A percentile compares a stretch with the other conserved stretches of the same genome.
Conservation (phyloP, 225 moss, liverwort and hornwort species). For the Lunularia cruciata region DNA sequence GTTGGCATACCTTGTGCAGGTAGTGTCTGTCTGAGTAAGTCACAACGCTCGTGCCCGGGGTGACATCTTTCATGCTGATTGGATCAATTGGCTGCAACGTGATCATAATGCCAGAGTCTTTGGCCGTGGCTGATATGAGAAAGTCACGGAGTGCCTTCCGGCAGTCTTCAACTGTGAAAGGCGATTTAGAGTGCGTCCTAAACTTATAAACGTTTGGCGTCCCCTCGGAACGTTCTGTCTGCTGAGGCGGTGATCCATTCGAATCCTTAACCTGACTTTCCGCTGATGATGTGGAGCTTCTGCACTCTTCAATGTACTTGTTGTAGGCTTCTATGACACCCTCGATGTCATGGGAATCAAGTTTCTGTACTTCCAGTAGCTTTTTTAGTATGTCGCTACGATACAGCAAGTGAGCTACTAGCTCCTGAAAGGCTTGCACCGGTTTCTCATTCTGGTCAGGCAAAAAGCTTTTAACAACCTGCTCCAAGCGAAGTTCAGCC, state of each 20-base stretch:
- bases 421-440: constrained; percentile 52
- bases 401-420: constrained; percentile 60
- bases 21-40: neutral
- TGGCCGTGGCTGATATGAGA: constrained; percentile 77
- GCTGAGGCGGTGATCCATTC: neutral
- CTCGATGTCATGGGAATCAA: constrained; percentile 80
- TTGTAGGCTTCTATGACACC: constrained; percentile 60
- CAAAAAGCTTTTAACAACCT: constrained; percentile 50
- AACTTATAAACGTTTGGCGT: neutral
- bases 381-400: constrained; percentile 50
- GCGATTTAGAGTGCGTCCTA: neutral
- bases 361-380: constrained; percentile 60
- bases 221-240: neutral
- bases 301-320: constrained; percentile 35
- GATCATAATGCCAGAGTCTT: constrained; percentile 91
- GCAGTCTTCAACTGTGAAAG: constrained; percentile 39
- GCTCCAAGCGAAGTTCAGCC: constrained; percentile 44
- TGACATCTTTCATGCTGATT: neutral
- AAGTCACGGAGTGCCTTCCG: constrained; percentile 65
- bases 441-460: constrained; percentile 48
- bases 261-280: neutral
- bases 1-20: constrained; percentile 32
- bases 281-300: neutral
- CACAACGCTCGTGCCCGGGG: neutral
- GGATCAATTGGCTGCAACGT: constrained; percentile 50